Percentiles rank a stretch among this genome's conserved stretches.
Conservation (phyloP, 148 eudicot genomes). For the Spergularia marina region DNA sequence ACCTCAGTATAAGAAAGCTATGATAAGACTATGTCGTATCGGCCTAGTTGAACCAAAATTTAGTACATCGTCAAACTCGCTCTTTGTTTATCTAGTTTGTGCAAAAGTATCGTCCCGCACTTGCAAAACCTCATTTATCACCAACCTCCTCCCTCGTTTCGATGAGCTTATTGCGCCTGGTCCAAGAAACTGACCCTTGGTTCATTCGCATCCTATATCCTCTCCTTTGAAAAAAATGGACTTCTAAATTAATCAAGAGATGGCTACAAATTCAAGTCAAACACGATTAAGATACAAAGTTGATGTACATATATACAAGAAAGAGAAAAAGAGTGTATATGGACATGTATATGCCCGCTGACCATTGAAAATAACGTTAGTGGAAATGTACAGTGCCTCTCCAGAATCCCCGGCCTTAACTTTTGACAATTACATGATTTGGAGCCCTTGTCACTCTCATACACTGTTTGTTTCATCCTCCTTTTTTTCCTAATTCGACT, state of each 20-base stretch:
- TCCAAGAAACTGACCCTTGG: no score
- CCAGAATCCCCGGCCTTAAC: slow-evolving; percentile 24
- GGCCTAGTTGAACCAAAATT: no score
- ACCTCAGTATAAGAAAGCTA: no score
- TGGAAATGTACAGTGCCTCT: not conserved
- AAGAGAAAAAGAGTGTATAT: slow-evolving; percentile 5
- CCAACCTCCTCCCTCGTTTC: no score
- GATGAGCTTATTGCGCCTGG: no score
- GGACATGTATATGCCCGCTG: slow-evolving; percentile 17
- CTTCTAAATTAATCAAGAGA: not conserved
- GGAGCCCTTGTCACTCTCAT: slow-evolving; percentile 7
- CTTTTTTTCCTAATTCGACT: not conserved
- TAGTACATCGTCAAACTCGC: no score
- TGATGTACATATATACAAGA: not conserved
- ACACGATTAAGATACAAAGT: slow-evolving; percentile 16
- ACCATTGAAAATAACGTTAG: slow-evolving; percentile 15
- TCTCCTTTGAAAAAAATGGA: no score
- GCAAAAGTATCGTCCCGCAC: not conserved
- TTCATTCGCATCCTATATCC: no score
- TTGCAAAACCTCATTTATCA: not conserved
- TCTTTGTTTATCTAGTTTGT: not conserved
- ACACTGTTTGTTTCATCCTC: no score
- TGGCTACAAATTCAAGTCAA: slow-evolving; percentile 31
- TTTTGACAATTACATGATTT: slow-evolving; percentile 21
- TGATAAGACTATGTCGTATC: no score